Conservation (phyloP, 2,329 filamentous ascomycete genomes). For the Beauveria brongniartii region DNA sequence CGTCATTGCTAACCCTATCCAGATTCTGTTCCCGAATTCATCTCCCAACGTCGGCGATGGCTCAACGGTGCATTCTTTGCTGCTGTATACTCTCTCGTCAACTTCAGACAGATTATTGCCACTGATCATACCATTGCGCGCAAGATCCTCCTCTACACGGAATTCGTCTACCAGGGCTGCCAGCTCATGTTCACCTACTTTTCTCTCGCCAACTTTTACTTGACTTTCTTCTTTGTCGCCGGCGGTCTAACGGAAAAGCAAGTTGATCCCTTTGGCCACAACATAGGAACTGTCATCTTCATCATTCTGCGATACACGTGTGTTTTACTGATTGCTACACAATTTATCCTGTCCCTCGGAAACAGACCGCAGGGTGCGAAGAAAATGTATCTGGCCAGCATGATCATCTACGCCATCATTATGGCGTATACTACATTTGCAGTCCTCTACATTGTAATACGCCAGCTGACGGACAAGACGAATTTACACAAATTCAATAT, state of each 20-base stretch:
- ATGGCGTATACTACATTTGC: slow-evolving; percentile 95
- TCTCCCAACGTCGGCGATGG: slow-evolving; percentile 93
- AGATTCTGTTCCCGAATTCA: slow-evolving; percentile 93
- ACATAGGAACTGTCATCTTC: slow-evolving; percentile 79
- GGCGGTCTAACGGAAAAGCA: slow-evolving; percentile 73
- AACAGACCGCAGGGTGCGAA: slow-evolving; percentile 93
- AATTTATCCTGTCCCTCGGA: slow-evolving; percentile 94
- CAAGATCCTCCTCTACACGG: slow-evolving; percentile 86
- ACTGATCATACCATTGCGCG: slow-evolving; percentile 87
- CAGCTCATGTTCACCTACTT: slow-evolving; percentile 95
- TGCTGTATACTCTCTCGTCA: slow-evolving; percentile 91
- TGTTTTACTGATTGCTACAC: slow-evolving; percentile 80
- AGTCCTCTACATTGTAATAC: slow-evolving; percentile 77
- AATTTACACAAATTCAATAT: slow-evolving; percentile 44
- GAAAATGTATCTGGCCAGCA: slow-evolving; percentile 78
- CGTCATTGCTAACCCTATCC: not conserved
- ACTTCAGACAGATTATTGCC: slow-evolving; percentile 85
- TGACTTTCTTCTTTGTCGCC: slow-evolving; percentile 96
- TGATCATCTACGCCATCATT: slow-evolving; percentile 86
- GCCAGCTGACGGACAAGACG: slow-evolving; percentile 56
- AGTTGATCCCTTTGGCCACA: slow-evolving; percentile 86
- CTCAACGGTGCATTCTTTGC: slow-evolving; percentile 98
- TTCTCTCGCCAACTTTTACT: slow-evolving; percentile 96
- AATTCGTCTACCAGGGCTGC: slow-evolving; percentile 92
- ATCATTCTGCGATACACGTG: slow-evolving; percentile 76